These are phyloP conservation scores for Ceratobasidium sp. DNA, from an alignment of 1,284 basidiomycete genomes.

Conservation along the genomic window DNA sequence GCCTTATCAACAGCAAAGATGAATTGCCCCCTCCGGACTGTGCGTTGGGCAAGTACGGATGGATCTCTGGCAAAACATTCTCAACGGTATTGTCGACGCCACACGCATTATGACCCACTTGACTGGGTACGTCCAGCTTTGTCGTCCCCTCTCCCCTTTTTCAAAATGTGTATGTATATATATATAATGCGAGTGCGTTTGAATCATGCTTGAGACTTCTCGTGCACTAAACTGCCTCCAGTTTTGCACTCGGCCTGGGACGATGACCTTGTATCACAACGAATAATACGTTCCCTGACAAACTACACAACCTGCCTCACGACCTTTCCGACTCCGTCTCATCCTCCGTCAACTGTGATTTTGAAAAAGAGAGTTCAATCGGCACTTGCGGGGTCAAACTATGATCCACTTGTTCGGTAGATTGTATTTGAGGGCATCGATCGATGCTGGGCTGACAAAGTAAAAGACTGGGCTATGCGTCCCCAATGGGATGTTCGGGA, in stretches of 20 bases:
- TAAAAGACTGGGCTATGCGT: conserved; percentile 71
- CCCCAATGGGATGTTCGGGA: conserved; percentile 50
- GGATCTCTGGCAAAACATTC: conserved; percentile 74
- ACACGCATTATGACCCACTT: conserved; percentile 61
- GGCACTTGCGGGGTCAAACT: conserved; percentile 77
- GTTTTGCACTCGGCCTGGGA: conserved; percentile 91
- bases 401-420: conserved; percentile 87
- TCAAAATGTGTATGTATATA: conserved; percentile 51
- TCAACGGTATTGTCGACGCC: conserved; percentile 76
- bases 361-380: conserved; percentile 60
- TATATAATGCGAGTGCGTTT: conserved; percentile 45
- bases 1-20: conserved; percentile 75
- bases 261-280: conserved; percentile 77
- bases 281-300: conserved; percentile 74
- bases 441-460: conserved; percentile 66
- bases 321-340: neutral
- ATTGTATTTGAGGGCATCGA: conserved; percentile 84
- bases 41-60: conserved; percentile 77
- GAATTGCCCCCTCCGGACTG: conserved; percentile 82
- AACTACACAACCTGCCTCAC: conserved; percentile 81
- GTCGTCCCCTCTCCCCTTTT: neutral
- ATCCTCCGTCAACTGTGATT: conserved; percentile 33
- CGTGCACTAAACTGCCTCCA: conserved; percentile 47
- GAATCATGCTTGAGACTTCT: no score
- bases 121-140: neutral